phyloP scores from a whole-genome alignment of 1,284 basidiomycete genomes.

The Ceraceosorus guamensis region DNA sequence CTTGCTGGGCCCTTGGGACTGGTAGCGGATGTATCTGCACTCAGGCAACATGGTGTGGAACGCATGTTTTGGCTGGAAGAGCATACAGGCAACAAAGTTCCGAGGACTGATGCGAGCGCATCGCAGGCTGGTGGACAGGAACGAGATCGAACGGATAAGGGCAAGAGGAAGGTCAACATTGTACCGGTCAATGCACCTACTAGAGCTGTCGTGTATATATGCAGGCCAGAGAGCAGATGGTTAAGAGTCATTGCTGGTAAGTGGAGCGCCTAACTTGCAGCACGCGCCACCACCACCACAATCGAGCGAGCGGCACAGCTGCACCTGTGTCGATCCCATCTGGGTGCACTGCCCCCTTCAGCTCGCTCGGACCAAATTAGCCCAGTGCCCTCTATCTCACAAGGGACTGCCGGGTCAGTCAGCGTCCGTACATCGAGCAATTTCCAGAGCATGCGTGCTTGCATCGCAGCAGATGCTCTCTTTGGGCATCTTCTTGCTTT shows the following conservation, averaged over 20 bases:
- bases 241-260: conserved; percentile 84
- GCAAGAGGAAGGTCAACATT: conserved; percentile 16
- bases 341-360: neutral
- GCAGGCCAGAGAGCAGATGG: conserved; percentile 74
- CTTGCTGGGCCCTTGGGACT: conserved; percentile 87
- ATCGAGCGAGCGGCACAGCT: too few species aligned
- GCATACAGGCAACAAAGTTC: neutral
- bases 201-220: conserved; percentile 86
- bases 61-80: conserved; percentile 98
- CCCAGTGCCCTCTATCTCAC: conserved; percentile 27
- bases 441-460: neutral
- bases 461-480: neutral
- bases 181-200: conserved; percentile 60
- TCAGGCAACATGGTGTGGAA: conserved; percentile 97
- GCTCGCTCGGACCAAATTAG: conserved; percentile 27
- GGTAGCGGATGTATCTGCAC: conserved; percentile 78
- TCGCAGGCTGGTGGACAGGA: conserved; percentile 1
- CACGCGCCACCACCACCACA: too few species aligned
- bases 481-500: neutral
- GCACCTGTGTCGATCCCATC: neutral
- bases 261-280: conserved; percentile 16
- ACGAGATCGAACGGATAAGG: conserved; percentile 1
- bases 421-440: conserved; percentile 1
- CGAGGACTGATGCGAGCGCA: neutral
- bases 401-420: conserved; percentile 29